A percentile compares a stretch with the other conserved stretches of the same genome.
Evolutionary conservation across 441 rosid genomes (phyloP).

Genomic region (Erodium moschatum): DNA sequence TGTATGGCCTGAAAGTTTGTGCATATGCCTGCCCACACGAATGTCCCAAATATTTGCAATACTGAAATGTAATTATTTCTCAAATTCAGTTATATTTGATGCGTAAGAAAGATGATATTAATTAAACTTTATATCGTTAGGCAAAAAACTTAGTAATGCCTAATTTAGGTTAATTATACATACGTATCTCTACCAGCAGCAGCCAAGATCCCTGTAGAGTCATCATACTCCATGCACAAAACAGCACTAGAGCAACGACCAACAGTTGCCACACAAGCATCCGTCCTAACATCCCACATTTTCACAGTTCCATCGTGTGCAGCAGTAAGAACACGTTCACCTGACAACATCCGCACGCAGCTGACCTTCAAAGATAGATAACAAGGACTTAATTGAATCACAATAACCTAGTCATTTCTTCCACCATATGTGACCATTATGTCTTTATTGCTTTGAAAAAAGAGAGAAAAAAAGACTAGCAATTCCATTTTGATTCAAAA

Average conservation of each 20-base stretch:
- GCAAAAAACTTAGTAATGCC: constrained; percentile 1
- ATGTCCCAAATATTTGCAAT: constrained; percentile 93
- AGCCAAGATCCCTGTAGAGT: constrained; percentile 86
- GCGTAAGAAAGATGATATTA: neutral
- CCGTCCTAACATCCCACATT: constrained; percentile 99
- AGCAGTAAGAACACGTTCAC: constrained; percentile 93
- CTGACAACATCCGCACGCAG: constrained; percentile 92
- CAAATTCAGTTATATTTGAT: neutral
- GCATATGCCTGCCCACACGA: constrained; percentile 95
- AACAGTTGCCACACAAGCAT: constrained; percentile 94
- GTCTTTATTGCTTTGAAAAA: neutral
- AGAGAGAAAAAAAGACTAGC: neutral
- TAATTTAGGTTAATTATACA: constrained; percentile 21
- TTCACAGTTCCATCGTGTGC: constrained; percentile 94
- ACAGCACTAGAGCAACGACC: constrained; percentile 89
- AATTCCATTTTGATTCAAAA: neutral
- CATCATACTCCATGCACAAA: constrained; percentile 90
- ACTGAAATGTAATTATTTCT: constrained; percentile 37
- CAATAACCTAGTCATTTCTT: neutral
- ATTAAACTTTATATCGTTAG: neutral
- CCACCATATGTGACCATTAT: neutral
- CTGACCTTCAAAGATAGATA: constrained; percentile 52
- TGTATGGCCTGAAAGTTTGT: constrained; percentile 82
- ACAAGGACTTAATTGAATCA: constrained; percentile 9
- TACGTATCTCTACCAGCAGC: constrained; percentile 98